Evolutionary conservation across 148 eudicot species (phyloP), one percentile per base, ranked within the genome.

Genomic region (Polygonum aviculare): DNA sequence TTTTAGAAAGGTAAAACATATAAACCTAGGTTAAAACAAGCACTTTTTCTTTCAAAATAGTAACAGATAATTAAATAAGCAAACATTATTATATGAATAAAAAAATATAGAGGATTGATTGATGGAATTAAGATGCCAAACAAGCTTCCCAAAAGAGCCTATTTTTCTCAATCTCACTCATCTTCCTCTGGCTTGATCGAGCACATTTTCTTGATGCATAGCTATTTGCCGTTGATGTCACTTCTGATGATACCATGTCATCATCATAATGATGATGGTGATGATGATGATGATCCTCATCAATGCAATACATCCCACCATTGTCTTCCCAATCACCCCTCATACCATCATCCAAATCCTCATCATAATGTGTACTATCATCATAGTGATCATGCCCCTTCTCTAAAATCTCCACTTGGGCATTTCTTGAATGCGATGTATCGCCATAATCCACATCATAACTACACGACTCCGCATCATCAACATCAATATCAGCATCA

Each of bases 61-160:
- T 26, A 1, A 39, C 3, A 3, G 5, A 39, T 44, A 7, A 1
- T 5, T 44, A 0, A 44, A 3, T 16, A 50, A 50, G 4, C 55
- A 50, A 50, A 50, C 18, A 15, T 50, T 62, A 31, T 26, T 26
- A 10, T 19, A 57, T 19, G 19, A 57, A 0, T 2, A 5, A 49
- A 50, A 47, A 22, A 22, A 48, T 8, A 73, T 41, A 49, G 39
- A 52, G 54, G 54, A 62, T 2, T 39, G 12, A 12, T 16, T 54
- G 40, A 19, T 35, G 45, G 59, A 51, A 21, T 80, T 69, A 89
- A 77, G 97, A 90, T 49, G 90, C 91, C 82, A 92, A 90, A 59
- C 97, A 92, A 80, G 97, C 74, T 82, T 92, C 94, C 97, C 97
- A 92, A 74, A 92, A 92, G 45, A 90, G 87, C 85, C 78, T 85